A percentile compares a stretch with the other conserved stretches of the same genome.
Conservation (phyloP, 805 yeast genomes). For the Saccharomycopsis javanensis region DNA sequence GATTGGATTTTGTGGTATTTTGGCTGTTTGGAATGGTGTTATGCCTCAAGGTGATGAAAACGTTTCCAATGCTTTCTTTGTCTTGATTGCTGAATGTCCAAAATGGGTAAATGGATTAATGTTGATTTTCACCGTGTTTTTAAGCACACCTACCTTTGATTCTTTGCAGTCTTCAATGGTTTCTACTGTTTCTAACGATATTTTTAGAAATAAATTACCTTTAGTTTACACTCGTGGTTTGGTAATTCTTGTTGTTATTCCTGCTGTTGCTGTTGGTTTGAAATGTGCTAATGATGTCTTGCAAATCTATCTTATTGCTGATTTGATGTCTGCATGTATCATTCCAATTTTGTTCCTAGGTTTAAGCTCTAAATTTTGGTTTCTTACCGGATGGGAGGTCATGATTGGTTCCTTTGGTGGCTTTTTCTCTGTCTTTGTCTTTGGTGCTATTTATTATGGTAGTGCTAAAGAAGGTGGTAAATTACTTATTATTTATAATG, state of each 20-base stretch:
- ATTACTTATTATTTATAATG: constrained; percentile 66
- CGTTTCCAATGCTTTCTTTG: constrained; percentile 57
- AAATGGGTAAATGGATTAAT: constrained; percentile 81
- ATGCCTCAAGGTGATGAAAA: constrained; percentile 35
- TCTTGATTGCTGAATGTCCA: constrained; percentile 63
- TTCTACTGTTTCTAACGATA: constrained; percentile 80
- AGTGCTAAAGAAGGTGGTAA: constrained; percentile 68
- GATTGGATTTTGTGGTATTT: constrained; percentile 73
- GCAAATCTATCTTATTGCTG: constrained; percentile 85
- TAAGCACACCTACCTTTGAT: constrained; percentile 86
- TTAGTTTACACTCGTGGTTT: constrained; percentile 56
- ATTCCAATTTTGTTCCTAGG: constrained; percentile 82
- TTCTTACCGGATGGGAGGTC: constrained; percentile 68
- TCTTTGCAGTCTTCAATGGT: constrained; percentile 83
- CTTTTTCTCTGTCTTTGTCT: constrained; percentile 65
- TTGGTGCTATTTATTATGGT: constrained; percentile 72
- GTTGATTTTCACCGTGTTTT: constrained; percentile 57
- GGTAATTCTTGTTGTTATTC: constrained; percentile 74
- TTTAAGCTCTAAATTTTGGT: constrained; percentile 55
- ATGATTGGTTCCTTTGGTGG: constrained; percentile 81
- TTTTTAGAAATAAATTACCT: constrained; percentile 72
- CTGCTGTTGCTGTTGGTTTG: constrained; percentile 75
- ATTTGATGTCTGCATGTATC: constrained; percentile 76
- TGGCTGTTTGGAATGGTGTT: constrained; percentile 86
- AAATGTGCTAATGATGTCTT: constrained; percentile 74